phyloP scores from a whole-genome alignment of 257 asterid genomes.

The Ophiorrhiza pumila region DNA sequence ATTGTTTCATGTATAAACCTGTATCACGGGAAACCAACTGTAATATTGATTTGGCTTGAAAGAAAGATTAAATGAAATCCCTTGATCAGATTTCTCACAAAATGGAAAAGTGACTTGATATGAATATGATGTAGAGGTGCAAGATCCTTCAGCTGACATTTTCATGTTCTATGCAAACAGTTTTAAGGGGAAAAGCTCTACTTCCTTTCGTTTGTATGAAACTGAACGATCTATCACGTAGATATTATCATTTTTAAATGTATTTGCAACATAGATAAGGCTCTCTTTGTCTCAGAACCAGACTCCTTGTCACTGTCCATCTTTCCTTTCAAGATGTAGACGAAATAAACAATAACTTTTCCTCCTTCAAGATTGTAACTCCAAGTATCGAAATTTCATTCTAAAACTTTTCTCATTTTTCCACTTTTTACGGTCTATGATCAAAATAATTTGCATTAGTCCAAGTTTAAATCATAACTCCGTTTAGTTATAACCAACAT shows the following conservation, averaged over 20 bases:
- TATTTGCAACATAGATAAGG: neutral
- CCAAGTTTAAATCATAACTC: neutral
- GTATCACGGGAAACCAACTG: too few species aligned
- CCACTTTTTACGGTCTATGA: neutral
- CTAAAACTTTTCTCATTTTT: neutral
- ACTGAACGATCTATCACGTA: neutral
- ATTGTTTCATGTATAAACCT: too few species aligned
- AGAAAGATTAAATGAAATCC: too few species aligned
- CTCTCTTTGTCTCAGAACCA: neutral
- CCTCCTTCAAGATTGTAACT: neutral
- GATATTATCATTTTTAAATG: neutral
- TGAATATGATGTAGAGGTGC: neutral
- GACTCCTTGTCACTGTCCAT: neutral
- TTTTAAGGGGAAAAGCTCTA: neutral
- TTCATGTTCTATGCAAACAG: neutral
- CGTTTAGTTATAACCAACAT: too few species aligned
- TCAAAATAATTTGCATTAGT: neutral
- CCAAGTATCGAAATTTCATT: neutral
- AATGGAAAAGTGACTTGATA: neutral
- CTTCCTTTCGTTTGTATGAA: neutral
- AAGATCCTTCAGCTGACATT: conserved; percentile 1
- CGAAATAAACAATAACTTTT: neutral
- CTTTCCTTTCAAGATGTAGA: neutral
- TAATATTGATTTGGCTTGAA: too few species aligned
- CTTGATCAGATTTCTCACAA: neutral